Base-by-base conservation (phyloP, 2,329 filamentous ascomycete species). In the Penicillium sp. region DNA sequence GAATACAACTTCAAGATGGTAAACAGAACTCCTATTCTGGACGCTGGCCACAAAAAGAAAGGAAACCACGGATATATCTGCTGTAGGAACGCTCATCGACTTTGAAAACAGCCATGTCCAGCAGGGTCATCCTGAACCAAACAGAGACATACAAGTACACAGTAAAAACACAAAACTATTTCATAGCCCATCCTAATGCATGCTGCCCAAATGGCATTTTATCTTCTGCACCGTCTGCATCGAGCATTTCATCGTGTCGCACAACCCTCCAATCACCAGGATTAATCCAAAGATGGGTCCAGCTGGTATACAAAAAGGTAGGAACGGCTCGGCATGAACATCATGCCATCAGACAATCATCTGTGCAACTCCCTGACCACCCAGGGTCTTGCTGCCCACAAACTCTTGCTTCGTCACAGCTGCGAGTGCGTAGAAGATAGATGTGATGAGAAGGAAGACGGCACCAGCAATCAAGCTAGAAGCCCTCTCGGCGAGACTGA, bases 341-440 rank as follows among this genome's bases (percentile, higher is more conserved):
- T 44, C 39, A 56, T 42, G 25, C 31, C 29, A 53, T 64, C 63
- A 96, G 69, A 97, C 91, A 77, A 97, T 97, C 93, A 97, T 97
- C 80, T 97, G 92, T 59, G 91, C 94, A 64, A 97, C 89, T 50
- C 93, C 93, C 64, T 90, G 88, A 50, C 94, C 94, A 63, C 94
- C 94, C 50, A 99, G 82, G 16, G 93, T 97, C 85, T 97, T 97
- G 82, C 92, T 97, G 77, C 75, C 70, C 25, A 77, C 69, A 50
- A 79, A 78, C 21, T 78, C 76, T 57, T 79, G 76, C 42, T 71
- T 74, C 64, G 69, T 78, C 52, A 77, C 35, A 35, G 66, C 77
- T 21, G 77, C 76, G 38, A 79, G 64, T 16, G 70, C 67, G 74
- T 99, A 99, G 81, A 93, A 97, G 48, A 86, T 58, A 35, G 84